Conservation (phyloP, 192 early-diverging fungal genomes). For the Anaeromyces robustus region DNA sequence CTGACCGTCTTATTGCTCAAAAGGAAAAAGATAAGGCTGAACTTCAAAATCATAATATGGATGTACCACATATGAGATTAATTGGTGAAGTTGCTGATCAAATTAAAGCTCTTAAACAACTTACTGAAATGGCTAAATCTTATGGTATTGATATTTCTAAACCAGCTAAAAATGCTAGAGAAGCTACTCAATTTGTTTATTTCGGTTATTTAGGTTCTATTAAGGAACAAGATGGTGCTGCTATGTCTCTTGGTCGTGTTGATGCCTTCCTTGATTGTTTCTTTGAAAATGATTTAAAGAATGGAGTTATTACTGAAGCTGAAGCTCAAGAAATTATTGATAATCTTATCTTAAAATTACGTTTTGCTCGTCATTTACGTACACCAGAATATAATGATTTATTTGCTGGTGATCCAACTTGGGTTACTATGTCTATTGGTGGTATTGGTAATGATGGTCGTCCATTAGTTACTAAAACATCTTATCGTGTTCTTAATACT, state of each 20-base stretch:
- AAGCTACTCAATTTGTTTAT: slow-evolving; percentile 5
- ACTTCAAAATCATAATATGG: slow-evolving; percentile 1
- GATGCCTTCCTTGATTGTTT: slow-evolving; percentile 10
- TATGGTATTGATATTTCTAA: slow-evolving; percentile 7
- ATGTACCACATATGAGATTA: not conserved
- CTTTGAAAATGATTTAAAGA: slow-evolving; percentile 8
- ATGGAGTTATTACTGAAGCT: not conserved
- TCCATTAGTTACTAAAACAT: slow-evolving; percentile 6
- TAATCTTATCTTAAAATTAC: slow-evolving; percentile 9
- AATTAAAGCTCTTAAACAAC: slow-evolving; percentile 4
- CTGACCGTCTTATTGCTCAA: not conserved
- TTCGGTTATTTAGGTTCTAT: slow-evolving; percentile 9
- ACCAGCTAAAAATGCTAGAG: slow-evolving; percentile 6
- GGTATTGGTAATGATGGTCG: slow-evolving; percentile 5
- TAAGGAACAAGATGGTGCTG: slow-evolving; percentile 10
- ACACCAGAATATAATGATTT: no score
- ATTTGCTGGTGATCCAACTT: no score
- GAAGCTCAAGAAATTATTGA: slow-evolving; percentile 10
- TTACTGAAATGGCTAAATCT: slow-evolving; percentile 4
- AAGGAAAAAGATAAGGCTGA: slow-evolving; percentile 6
- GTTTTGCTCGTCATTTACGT: not conserved
- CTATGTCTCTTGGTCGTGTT: slow-evolving; percentile 8
- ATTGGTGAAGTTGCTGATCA: slow-evolving; percentile 10
- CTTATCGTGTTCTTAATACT: slow-evolving; percentile 8
- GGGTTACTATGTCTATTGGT: slow-evolving; percentile 2